These are phyloP conservation scores for Aspergillus unguis DNA, from an alignment of 2,329 filamentous ascomycete genomes.

Conservation along the genomic window DNA sequence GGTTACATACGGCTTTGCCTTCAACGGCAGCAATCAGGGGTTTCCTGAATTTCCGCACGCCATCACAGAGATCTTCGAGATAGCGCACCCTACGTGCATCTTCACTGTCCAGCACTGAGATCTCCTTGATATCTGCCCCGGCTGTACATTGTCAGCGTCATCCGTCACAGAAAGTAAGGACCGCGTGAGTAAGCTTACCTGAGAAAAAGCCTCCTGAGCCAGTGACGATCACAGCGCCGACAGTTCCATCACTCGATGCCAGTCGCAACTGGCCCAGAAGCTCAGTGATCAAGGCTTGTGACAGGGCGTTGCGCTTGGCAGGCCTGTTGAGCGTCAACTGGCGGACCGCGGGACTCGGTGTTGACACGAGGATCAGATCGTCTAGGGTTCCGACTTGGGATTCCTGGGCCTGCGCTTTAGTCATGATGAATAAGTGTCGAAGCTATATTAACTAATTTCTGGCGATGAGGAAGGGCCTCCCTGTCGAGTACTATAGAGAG, in stretches of 20 bases:
- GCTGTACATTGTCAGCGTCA: neutral
- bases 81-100: slow-evolving; percentile 3
- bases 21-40: slow-evolving; percentile 12
- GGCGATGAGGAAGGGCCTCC: too few relatives aligned
- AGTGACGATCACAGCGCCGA: slow-evolving; percentile 7
- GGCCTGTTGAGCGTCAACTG: slow-evolving; percentile 8
- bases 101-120: slow-evolving; percentile 6
- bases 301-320: slow-evolving; percentile 10
- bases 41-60: slow-evolving; percentile 6
- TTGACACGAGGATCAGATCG: neutral
- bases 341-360: neutral
- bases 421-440: neutral
- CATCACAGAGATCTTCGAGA: slow-evolving; percentile 12
- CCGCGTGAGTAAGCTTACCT: neutral
- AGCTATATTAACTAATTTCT: neutral
- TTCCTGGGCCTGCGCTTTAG: neutral
- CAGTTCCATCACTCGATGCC: neutral
- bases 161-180: neutral
- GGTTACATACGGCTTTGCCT: slow-evolving; percentile 8
- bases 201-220: slow-evolving; percentile 9
- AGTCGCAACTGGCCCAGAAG: slow-evolving; percentile 1
- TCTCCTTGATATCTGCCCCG: slow-evolving; percentile 14
- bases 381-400: neutral
- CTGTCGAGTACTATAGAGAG: neutral
- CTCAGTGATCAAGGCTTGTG: slow-evolving; percentile 5